Evolutionary conservation across 2,329 filamentous ascomycete species (phyloP).

Genomic region (Tympanopsis confertula): DNA sequence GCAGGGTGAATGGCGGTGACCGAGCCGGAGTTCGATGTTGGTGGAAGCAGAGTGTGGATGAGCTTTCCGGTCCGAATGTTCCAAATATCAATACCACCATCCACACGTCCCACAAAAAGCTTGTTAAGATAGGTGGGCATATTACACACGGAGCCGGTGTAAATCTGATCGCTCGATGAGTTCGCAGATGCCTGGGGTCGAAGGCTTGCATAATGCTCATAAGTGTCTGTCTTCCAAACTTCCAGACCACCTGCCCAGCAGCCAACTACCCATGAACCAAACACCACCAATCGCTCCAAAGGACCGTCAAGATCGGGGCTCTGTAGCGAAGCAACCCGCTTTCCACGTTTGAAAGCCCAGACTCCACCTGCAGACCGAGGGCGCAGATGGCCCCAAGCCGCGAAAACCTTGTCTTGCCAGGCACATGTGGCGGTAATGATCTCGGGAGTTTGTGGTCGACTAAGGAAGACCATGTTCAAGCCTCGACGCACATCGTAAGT

Average conservation of each 20-base stretch:
- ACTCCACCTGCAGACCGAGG: slow-evolving; percentile 50
- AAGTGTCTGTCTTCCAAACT: slow-evolving; percentile 73
- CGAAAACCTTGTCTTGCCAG: slow-evolving; percentile 77
- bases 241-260: slow-evolving; percentile 67
- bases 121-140: slow-evolving; percentile 97
- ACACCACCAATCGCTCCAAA: slow-evolving; percentile 66
- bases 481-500: slow-evolving; percentile 90
- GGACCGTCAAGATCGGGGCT: slow-evolving; percentile 59
- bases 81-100: slow-evolving; percentile 93
- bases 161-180: slow-evolving; percentile 46
- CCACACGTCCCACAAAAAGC: slow-evolving; percentile 74
- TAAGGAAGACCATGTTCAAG: slow-evolving; percentile 86
- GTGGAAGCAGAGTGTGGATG: slow-evolving; percentile 78
- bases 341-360: slow-evolving; percentile 87
- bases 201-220: slow-evolving; percentile 85
- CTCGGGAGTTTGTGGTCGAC: slow-evolving; percentile 74
- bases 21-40: slow-evolving; percentile 58
- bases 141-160: slow-evolving; percentile 70
- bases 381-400: slow-evolving; percentile 68
- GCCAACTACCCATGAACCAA: slow-evolving; percentile 84
- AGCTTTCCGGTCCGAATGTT: slow-evolving; percentile 87
- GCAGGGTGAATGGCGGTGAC: slow-evolving; percentile 82
- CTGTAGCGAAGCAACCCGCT: slow-evolving; percentile 66
- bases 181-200: slow-evolving; percentile 41
- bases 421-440: slow-evolving; percentile 77